A percentile compares a stretch with the other conserved stretches of the same genome.
These are phyloP conservation scores for Brassica juncea DNA, from an alignment of 345 rosid genomes.

Conservation along the genomic window DNA sequence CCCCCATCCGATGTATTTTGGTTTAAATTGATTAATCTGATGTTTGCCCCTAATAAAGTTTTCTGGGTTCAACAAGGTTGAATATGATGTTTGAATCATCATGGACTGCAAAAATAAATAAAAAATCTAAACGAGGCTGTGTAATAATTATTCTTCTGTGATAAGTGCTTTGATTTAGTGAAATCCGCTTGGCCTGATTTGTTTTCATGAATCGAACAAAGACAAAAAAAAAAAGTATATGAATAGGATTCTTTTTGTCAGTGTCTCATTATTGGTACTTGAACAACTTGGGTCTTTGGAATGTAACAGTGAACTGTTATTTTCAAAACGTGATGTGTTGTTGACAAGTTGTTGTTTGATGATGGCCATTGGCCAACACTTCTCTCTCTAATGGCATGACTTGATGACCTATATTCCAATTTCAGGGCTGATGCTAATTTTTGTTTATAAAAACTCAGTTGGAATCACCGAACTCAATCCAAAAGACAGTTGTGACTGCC, in stretches of 20 bases:
- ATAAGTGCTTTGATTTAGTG: conserved; percentile 1
- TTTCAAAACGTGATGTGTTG: not conserved
- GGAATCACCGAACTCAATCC: conserved; percentile 44
- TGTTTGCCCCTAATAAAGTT: not conserved
- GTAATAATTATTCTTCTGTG: conserved; percentile 9
- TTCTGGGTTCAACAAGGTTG: conserved; percentile 18
- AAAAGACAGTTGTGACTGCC: not conserved
- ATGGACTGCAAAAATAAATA: not conserved
- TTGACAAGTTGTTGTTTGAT: conserved; percentile 10
- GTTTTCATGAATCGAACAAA: not conserved
- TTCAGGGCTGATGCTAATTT: conserved; percentile 8
- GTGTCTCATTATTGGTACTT: not conserved
- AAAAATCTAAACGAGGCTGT: not conserved
- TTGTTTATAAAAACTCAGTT: conserved; percentile 40
- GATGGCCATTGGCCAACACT: not conserved
- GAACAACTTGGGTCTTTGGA: not conserved
- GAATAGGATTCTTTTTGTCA: not conserved
- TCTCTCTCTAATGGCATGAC: not conserved
- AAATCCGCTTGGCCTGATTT: not conserved
- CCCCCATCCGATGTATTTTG: not conserved
- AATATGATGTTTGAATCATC: not conserved
- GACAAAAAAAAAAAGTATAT: not conserved
- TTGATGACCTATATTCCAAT: not conserved
- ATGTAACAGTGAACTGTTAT: not conserved
- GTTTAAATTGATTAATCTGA: not conserved